These are phyloP conservation scores for Vachellia pachyceras DNA, from an alignment of 306 rosid species.

Conservation along the genomic window DNA sequence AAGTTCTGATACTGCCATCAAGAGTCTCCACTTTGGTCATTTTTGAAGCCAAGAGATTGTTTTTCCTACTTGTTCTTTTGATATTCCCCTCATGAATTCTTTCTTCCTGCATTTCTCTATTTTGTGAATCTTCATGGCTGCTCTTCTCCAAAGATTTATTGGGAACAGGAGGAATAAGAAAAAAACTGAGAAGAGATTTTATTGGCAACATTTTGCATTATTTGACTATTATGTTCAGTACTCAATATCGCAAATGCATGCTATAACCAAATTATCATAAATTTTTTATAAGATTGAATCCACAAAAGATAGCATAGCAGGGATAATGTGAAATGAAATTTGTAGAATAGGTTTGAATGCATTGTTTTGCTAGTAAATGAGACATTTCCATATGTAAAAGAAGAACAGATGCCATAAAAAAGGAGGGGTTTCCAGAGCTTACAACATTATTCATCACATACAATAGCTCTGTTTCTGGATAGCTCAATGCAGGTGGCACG, in stretches of 20 bases:
- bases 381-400: slow-evolving; percentile 16
- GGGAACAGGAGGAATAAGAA: slow-evolving; percentile 75
- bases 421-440: slow-evolving; percentile 37
- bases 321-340: slow-evolving; percentile 25
- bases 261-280: slow-evolving; percentile 53
- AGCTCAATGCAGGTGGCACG: slow-evolving; percentile 91
- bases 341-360: slow-evolving; percentile 15
- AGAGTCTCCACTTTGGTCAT: slow-evolving; percentile 16
- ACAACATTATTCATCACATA: slow-evolving; percentile 84
- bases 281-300: slow-evolving; percentile 27
- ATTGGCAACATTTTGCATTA: slow-evolving; percentile 76
- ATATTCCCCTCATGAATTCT: slow-evolving; percentile 43
- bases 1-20: slow-evolving; percentile 11
- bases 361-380: background rate
- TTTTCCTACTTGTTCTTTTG: slow-evolving; percentile 60
- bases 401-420: slow-evolving; percentile 16
- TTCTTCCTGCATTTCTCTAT: slow-evolving; percentile 48
- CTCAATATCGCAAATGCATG: slow-evolving; percentile 80
- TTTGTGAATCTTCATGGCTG: slow-evolving; percentile 48
- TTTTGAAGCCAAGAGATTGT: slow-evolving; percentile 19
- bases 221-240: slow-evolving; percentile 78
- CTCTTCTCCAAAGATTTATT: slow-evolving; percentile 48
- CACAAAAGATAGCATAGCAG: slow-evolving; percentile 23
- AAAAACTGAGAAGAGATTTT: slow-evolving; percentile 69
- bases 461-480: slow-evolving; percentile 90